A percentile compares a stretch with the other conserved stretches of the same genome.
These are phyloP conservation scores for Diaporthe longicolla DNA, from an alignment of 2,329 filamentous ascomycete genomes.

Conservation along the genomic window DNA sequence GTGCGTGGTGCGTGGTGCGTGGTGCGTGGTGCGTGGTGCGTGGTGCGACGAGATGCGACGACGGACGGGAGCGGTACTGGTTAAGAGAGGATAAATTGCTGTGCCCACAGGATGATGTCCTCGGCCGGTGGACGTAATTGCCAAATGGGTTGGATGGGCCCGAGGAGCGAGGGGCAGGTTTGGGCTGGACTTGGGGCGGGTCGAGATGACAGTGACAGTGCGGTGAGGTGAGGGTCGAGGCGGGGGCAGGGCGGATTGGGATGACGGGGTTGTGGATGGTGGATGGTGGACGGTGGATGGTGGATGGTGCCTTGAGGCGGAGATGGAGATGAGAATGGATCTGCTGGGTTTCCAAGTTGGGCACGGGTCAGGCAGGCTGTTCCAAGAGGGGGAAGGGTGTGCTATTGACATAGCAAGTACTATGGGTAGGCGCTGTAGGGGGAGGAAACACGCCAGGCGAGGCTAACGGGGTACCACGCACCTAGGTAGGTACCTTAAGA, in stretches of 20 bases:
- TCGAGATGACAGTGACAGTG: constrained; percentile 32
- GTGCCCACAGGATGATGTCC: constrained; percentile 29
- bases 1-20: too few species aligned
- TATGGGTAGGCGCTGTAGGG: background rate
- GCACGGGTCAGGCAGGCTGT: constrained; percentile 24
- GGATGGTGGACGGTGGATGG: constrained; percentile 17
- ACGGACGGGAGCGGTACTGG: constrained; percentile 10
- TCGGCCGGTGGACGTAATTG: constrained; percentile 20
- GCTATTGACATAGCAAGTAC: background rate
- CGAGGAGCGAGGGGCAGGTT: constrained; percentile 15
- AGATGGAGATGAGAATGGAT: constrained; percentile 30
- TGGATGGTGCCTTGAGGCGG: constrained; percentile 19
- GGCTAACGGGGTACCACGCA: background rate
- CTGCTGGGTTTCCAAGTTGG: constrained; percentile 30
- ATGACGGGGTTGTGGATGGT: constrained; percentile 28
- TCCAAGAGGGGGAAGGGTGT: background rate
- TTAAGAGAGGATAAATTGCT: constrained; percentile 23
- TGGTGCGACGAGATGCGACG: constrained; percentile 26
- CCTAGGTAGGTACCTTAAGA: background rate
- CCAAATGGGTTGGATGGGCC: constrained; percentile 32
- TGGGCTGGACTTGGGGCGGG: constrained; percentile 34
- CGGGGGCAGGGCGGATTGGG: constrained; percentile 29
- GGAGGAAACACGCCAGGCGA: background rate
- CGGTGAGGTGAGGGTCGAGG: constrained; percentile 33
- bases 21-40: too few species aligned